A percentile compares a stretch with the other conserved stretches of the same genome.
Evolutionary conservation across 176 grass and related monocot species (phyloP).

Genomic region (Lolium perenne): DNA sequence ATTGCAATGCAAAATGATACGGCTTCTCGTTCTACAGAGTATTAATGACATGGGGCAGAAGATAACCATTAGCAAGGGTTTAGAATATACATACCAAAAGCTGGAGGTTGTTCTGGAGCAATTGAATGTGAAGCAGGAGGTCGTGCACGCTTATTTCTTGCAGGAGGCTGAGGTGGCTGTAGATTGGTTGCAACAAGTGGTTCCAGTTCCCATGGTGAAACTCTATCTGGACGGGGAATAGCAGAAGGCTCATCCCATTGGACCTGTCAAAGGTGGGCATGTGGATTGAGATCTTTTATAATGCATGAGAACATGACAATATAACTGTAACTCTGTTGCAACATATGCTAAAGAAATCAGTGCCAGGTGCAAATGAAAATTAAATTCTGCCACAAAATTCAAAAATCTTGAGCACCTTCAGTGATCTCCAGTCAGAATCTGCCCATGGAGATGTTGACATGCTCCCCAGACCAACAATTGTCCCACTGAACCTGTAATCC

Average conservation of each 20-base stretch:
- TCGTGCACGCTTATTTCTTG: conserved; percentile 75
- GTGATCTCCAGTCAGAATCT: conserved; percentile 90
- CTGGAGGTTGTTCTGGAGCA: conserved; percentile 51
- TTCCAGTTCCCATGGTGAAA: conserved; percentile 94
- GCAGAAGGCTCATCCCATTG: conserved; percentile 96
- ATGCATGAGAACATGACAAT: conserved; percentile 16
- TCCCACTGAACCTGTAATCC: conserved; percentile 91
- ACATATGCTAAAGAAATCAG: not conserved
- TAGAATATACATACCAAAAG: conserved; percentile 67
- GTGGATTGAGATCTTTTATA: conserved; percentile 33
- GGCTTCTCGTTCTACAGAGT: conserved; percentile 7
- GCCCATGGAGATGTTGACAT: conserved; percentile 69
- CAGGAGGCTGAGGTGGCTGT: conserved; percentile 58
- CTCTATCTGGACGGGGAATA: conserved; percentile 73
- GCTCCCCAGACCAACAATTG: conserved; percentile 73
- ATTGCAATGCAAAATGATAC: conserved; percentile 7
- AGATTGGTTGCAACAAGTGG: conserved; percentile 60
- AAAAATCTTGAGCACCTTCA: conserved; percentile 61
- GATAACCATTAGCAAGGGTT: not conserved
- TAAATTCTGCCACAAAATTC: conserved; percentile 25
- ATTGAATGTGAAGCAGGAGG: conserved; percentile 53
- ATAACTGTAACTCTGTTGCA: conserved; percentile 3
- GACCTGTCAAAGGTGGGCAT: conserved; percentile 53
- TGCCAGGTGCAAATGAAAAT: not conserved
- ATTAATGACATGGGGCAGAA: conserved; percentile 5